These are phyloP conservation scores for Candida rishiriensis DNA, from an alignment of 805 yeast species.

Conservation along the genomic window DNA sequence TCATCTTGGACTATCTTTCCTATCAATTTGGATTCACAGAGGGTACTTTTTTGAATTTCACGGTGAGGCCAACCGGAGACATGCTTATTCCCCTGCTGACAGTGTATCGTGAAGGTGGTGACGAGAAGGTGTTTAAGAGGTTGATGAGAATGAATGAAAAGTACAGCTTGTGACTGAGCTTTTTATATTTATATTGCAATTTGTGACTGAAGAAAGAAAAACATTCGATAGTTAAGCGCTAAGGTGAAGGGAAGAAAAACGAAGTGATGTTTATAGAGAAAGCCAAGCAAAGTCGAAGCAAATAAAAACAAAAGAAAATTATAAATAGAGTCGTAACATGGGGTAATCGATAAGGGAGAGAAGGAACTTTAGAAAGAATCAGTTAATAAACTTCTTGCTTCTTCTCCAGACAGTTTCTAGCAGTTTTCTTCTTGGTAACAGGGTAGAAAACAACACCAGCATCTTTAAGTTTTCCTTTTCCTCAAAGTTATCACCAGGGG, in stretches of 20 bases:
- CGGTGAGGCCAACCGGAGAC: conserved; percentile 11
- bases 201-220: no score
- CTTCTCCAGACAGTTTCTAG: conserved; percentile 27
- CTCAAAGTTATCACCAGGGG: not conserved
- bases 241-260: no score
- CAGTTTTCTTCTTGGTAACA: conserved; percentile 28
- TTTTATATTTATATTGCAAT: no score
- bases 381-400: conserved; percentile 13
- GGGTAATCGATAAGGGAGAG: no score
- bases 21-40: not conserved
- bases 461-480: conserved; percentile 16
- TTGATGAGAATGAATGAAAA: no score
- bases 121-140: not conserved
- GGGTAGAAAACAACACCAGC: conserved; percentile 27
- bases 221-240: no score
- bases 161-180: no score
- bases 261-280: no score
- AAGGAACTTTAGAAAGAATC: not conserved
- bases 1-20: conserved; percentile 11
- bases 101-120: not conserved
- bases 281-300: no score
- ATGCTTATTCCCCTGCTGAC: not conserved
- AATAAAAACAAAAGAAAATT: not conserved
- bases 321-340: not conserved
- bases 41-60: conserved; percentile 5